These are phyloP conservation scores for Lactarius hengduanensis DNA, from an alignment of 768 basidiomycete species.

Conservation along the genomic window DNA sequence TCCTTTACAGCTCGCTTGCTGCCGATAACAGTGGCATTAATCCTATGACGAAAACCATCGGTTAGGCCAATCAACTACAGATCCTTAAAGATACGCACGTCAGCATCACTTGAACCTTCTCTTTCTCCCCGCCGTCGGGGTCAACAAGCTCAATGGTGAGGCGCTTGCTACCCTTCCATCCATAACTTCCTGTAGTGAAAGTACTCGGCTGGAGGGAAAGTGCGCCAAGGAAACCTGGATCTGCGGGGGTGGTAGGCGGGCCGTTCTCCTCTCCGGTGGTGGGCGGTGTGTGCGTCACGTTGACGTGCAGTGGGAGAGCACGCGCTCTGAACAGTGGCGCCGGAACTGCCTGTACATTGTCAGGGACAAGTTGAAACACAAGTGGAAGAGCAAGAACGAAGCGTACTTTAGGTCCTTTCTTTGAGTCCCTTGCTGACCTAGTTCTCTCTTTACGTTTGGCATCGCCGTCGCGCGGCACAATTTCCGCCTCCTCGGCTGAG, in stretches of 20 bases:
- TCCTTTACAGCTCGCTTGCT: conserved; percentile 55
- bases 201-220: conserved; percentile 55
- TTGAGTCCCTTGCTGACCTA: conserved; percentile 9
- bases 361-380: not conserved
- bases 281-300: conserved; percentile 65
- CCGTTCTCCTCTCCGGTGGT: conserved; percentile 39
- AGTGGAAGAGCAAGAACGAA: not conserved
- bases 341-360: conserved; percentile 9
- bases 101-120: conserved; percentile 71
- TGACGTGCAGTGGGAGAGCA: conserved; percentile 67
- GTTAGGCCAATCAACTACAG: conserved; percentile 1
- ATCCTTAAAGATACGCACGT: conserved; percentile 48
- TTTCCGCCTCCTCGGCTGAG: conserved; percentile 19
- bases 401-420: conserved; percentile 21
- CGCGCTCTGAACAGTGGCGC: conserved; percentile 57
- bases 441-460: conserved; percentile 13
- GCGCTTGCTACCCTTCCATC: conserved; percentile 78
- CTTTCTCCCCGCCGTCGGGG: conserved; percentile 46
- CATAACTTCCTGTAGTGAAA: conserved; percentile 76
- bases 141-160: conserved; percentile 62
- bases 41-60: conserved; percentile 40
- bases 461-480: conserved; percentile 7
- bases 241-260: conserved; percentile 40
- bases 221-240: conserved; percentile 61
- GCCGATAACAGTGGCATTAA: conserved; percentile 74